phyloP scores from a whole-genome alignment of 2,329 filamentous ascomycete species.

The Aschersonia sp. region DNA sequence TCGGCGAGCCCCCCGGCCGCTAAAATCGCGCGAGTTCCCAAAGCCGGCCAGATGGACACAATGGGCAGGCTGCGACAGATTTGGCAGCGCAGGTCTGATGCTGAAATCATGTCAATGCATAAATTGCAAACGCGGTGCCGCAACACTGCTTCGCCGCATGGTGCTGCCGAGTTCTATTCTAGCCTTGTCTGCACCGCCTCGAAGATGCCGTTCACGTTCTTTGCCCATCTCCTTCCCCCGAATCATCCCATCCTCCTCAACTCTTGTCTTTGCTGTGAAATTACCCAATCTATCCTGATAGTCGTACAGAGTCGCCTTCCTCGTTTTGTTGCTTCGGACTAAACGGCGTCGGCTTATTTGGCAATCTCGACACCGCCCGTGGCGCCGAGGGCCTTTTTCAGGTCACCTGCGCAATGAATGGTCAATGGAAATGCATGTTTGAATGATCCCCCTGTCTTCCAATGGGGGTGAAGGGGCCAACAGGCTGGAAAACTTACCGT shows the following conservation, averaged over 20 bases:
- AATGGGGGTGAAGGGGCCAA: background rate
- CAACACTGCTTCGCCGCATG: background rate
- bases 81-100: background rate
- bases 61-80: too few relatives aligned
- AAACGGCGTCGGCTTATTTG: conserved; percentile 6
- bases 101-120: background rate
- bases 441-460: too few relatives aligned
- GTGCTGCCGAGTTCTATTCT: background rate
- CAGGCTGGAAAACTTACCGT: conserved; percentile 25
- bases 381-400: conserved; percentile 45
- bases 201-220: background rate
- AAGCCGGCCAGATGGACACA: too few relatives aligned
- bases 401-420: conserved; percentile 24
- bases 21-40: too few relatives aligned
- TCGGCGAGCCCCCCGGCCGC: too few relatives aligned
- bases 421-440: background rate
- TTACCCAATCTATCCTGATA: background rate
- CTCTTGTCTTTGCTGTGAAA: background rate
- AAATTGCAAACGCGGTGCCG: background rate
- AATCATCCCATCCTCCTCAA: background rate
- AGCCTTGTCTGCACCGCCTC: background rate
- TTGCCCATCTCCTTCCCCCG: background rate
- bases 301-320: background rate
- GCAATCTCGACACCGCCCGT: conserved; percentile 11
- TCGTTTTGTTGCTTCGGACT: background rate